Base-by-base conservation (phyloP, 2,329 filamentous ascomycete genomes). In the Aspergillus bombycis region DNA sequence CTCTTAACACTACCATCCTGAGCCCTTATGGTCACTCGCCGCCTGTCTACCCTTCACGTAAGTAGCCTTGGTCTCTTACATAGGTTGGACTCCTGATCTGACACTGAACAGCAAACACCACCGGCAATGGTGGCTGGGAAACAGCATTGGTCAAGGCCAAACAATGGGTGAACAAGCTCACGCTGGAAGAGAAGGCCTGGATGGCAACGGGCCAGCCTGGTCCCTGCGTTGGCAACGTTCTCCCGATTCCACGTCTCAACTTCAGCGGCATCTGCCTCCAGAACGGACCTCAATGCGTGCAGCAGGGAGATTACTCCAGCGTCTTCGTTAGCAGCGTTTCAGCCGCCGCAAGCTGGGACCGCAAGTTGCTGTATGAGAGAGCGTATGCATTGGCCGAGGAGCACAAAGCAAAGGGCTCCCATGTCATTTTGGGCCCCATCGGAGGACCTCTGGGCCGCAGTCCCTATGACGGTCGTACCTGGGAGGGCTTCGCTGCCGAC, bases 321-420 rank as follows among this genome's bases (percentile, higher is more conserved):
- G 89, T 87, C 0, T 94, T 94, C 68, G 89, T 90, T 1, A 86
- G 89, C 16, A 91, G 91, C 38, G 89, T 93, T 65, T 92, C 89
- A 0, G 85, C 84, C 1, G 90, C 89, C 23, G 88, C 89, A 1
- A 77, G 76, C 10, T 89, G 87, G 87, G 85, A 88, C 63, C 78
- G 75, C 57, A 81, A 83, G 6, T 69, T 89, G 63, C 83, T 86
- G 0, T 84, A 86, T 59, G 74, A 81, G 52, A 76, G 86, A 46
- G 87, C 80, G 0, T 75, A 80, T 14, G 82, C 82, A 54, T 84
- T 89, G 78, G 87, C 84, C 1, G 78, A 80, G 19, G 87, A 89
- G 66, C 71, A 73, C 64, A 72, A 70, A n/a, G 71, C 62, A 3
- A 77, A 77, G 48, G 74, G 75, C 30, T 70, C 74, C 3, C 71